Evolutionary conservation across 805 yeast species (phyloP).

Genomic region (Kurtzmaniella cleridarum): DNA sequence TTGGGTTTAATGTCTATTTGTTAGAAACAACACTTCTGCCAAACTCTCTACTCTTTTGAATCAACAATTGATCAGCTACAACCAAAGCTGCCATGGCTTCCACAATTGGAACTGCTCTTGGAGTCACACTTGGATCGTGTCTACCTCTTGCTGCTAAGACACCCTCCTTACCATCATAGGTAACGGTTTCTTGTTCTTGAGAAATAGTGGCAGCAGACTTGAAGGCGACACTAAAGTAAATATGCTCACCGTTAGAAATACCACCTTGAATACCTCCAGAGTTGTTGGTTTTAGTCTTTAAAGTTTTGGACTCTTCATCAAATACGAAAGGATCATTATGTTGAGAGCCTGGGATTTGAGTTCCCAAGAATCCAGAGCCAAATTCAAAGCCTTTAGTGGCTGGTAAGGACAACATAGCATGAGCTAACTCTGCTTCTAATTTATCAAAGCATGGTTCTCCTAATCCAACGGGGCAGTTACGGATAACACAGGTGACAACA

Average conservation of each 20-base stretch:
- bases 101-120: constrained; percentile 97
- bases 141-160: constrained; percentile 93
- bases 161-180: constrained; percentile 86
- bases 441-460: constrained; percentile 98
- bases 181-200: constrained; percentile 83
- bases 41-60: constrained; percentile 77
- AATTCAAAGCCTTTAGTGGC: constrained; percentile 98
- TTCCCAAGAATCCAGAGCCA: constrained; percentile 94
- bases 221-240: constrained; percentile 92
- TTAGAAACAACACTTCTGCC: constrained; percentile 11
- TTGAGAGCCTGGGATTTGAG: constrained; percentile 82
- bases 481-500: constrained; percentile 92
- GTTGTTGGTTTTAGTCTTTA: constrained; percentile 85
- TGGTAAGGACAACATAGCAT: constrained; percentile 96
- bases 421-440: constrained; percentile 91
- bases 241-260: constrained; percentile 91
- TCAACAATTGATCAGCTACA: constrained; percentile 75
- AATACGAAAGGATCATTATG: constrained; percentile 85
- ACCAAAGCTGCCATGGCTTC: constrained; percentile 98
- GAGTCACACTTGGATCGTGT: constrained; percentile 98
- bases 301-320: constrained; percentile 52
- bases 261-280: constrained; percentile 99
- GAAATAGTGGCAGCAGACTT: constrained; percentile 97
- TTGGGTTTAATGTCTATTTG: not conserved
- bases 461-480: constrained; percentile 91